Evolutionary conservation across 495 filamentous ascomycete genomes (phyloP), one percentile per base, ranked within the genome.

Genomic region (Aspergillus wentii): DNA sequence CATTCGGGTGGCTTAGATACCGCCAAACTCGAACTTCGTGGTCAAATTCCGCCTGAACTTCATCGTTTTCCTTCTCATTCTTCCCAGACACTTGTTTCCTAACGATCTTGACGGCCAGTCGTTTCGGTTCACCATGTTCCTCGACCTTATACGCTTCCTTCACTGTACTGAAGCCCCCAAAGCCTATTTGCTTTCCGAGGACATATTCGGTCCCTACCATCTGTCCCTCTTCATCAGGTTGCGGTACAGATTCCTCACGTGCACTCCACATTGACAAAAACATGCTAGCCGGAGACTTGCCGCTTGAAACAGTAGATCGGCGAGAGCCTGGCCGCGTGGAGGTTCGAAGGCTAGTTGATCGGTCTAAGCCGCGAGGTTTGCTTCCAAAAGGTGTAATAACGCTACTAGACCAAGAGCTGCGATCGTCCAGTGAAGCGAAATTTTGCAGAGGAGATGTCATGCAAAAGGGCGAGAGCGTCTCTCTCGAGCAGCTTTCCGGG

Each of bases 11-110:
- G 35, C 66, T 74, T n/a, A 87, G 64, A 43, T 74, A 80, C 19
- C 83, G 66, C 83, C 83, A 88, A 10, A 88, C 68, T 17, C 71
- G 64, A 17, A 87, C 76, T 57, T 88, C 83, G 43, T 85, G 83
- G 42, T 86, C 83, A 39, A 88, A 86, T 41, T 85, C 78, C 3
- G 79, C 77, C 46, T 86, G 83, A 15, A 82, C 64, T 41, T 74
- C 69, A 17, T 88, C 83, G 40, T 85, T 85, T 48, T 86, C 80
- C 18, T 49, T 54, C 44, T 80, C 79, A 18, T 66, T 72, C 43
- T 70, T 74, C 21, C 70, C 74, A 6, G 59, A 44, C 8, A 80
- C 57, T 18, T 74, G 68, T 46, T 83, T 85, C 33, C 75, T 78
- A 5, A 88, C 82, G 44, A 88, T 82, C 51, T 88, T 88, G 39